These are phyloP conservation scores for Zoysia pacifica DNA, from an alignment of 176 grass and related monocot species.

Conservation along the genomic window DNA sequence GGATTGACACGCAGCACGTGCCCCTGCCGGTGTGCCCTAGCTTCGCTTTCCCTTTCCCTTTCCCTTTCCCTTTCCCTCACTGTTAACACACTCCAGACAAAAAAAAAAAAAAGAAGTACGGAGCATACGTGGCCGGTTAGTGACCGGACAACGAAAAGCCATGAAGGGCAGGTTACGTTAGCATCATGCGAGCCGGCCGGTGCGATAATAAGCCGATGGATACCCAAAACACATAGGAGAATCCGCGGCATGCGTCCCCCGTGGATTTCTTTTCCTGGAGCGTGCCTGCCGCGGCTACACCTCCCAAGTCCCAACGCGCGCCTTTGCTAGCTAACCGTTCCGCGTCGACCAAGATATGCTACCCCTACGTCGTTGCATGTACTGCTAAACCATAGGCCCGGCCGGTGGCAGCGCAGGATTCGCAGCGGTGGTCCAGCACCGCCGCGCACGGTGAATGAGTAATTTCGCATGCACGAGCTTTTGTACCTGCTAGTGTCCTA, in stretches of 20 bases:
- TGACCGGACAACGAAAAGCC: slow-evolving; percentile 1
- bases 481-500: neutral
- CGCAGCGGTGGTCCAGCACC: neutral
- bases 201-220: neutral
- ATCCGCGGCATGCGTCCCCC: slow-evolving; percentile 33
- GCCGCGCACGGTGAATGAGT: neutral
- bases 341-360: slow-evolving; percentile 24
- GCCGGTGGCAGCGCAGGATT: no score
- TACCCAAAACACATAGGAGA: no score
- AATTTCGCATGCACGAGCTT: neutral
- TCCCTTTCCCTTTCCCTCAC: no score
- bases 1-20: slow-evolving; percentile 55
- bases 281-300: slow-evolving; percentile 24
- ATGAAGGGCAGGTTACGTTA: neutral
- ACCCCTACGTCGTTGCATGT: neutral
- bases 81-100: neutral
- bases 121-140: neutral
- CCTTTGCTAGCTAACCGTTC: slow-evolving; percentile 19
- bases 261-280: slow-evolving; percentile 42
- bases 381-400: neutral
- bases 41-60: neutral
- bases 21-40: neutral
- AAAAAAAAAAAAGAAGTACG: neutral
- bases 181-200: neutral
- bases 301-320: slow-evolving; percentile 10